These are phyloP conservation scores for Cyclotella sp. DNA, from an alignment of 108 stramenopile species.

Conservation along the genomic window DNA sequence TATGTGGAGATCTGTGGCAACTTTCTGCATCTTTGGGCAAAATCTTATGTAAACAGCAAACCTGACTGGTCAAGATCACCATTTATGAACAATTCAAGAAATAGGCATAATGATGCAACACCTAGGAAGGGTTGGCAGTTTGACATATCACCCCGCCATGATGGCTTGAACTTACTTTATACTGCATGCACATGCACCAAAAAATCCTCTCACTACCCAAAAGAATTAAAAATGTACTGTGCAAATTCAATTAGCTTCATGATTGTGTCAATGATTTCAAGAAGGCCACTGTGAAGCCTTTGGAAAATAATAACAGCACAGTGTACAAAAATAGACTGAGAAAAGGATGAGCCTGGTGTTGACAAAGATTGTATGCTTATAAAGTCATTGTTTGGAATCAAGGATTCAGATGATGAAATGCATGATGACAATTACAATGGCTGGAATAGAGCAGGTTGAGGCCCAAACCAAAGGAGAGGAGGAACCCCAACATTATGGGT, in stretches of 20 bases:
- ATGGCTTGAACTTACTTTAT: constrained; percentile 40
- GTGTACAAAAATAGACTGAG: constrained; percentile 15
- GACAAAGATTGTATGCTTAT: constrained; percentile 15
- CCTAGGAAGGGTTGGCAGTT: constrained; percentile 35
- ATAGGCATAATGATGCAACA: not conserved
- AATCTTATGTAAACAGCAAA: not conserved
- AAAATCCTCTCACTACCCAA: constrained; percentile 30
- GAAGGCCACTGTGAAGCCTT: not conserved
- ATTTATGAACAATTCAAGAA: not conserved
- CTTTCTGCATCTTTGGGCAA: constrained; percentile 19
- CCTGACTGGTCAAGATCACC: not conserved
- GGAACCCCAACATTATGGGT: not conserved
- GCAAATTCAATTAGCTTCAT: constrained; percentile 27
- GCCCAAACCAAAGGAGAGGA: not conserved
- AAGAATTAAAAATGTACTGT: constrained; percentile 14
- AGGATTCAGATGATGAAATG: not conserved
- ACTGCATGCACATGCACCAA: constrained; percentile 34
- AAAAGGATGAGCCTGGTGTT: constrained; percentile 30
- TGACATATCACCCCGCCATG: constrained; percentile 5
- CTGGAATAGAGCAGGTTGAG: not conserved
- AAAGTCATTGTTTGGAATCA: constrained; percentile 16
- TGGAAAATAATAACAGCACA: constrained; percentile 12
- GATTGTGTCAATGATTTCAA: constrained; percentile 12
- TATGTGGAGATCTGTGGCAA: constrained; percentile 46
- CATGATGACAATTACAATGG: not conserved